phyloP scores from a whole-genome alignment of 352 stramenopile species.

The Globisporangium cylindrosporum region DNA sequence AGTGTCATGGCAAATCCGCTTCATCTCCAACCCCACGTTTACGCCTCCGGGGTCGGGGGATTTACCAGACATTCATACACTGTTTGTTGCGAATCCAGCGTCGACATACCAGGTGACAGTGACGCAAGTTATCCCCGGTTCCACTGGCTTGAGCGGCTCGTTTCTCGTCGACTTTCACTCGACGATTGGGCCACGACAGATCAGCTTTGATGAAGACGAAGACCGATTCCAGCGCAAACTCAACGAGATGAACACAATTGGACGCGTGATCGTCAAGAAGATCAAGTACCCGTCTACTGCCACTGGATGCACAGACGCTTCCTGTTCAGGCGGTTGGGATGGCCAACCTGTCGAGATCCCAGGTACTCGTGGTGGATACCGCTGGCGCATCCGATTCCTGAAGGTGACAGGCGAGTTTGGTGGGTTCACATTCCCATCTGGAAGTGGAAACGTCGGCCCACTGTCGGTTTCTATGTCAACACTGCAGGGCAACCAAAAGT shows the following conservation, averaged over 20 bases:
- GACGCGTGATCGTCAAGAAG: slow-evolving; percentile 86
- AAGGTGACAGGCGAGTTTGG: slow-evolving; percentile 68
- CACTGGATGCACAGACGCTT: slow-evolving; percentile 45
- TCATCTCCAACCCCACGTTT: slow-evolving; percentile 89
- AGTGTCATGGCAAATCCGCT: slow-evolving; percentile 92
- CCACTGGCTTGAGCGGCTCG: slow-evolving; percentile 79
- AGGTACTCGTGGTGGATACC: slow-evolving; percentile 80
- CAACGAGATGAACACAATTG: slow-evolving; percentile 94
- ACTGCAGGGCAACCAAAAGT: slow-evolving; percentile 40
- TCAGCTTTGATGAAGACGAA: slow-evolving; percentile 88
- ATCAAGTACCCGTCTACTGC: slow-evolving; percentile 82
- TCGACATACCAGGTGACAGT: slow-evolving; percentile 57
- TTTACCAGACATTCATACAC: slow-evolving; percentile 59
- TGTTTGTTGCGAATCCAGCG: slow-evolving; percentile 27
- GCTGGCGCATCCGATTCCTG: slow-evolving; percentile 74
- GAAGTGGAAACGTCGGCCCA: slow-evolving; percentile 72
- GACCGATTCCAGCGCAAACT: slow-evolving; percentile 89
- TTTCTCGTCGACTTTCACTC: slow-evolving; percentile 91
- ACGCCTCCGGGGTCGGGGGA: slow-evolving; percentile 91
- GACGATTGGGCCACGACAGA: slow-evolving; percentile 60
- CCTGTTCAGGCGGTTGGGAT: slow-evolving; percentile 91
- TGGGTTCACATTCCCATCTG: slow-evolving; percentile 70
- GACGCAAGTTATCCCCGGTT: slow-evolving; percentile 86
- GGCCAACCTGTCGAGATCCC: slow-evolving; percentile 63
- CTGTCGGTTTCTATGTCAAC: slow-evolving; percentile 36